These are phyloP conservation scores for Rutstroemia sp. DNA, from an alignment of 2,329 filamentous ascomycete species.

Conservation along the genomic window DNA sequence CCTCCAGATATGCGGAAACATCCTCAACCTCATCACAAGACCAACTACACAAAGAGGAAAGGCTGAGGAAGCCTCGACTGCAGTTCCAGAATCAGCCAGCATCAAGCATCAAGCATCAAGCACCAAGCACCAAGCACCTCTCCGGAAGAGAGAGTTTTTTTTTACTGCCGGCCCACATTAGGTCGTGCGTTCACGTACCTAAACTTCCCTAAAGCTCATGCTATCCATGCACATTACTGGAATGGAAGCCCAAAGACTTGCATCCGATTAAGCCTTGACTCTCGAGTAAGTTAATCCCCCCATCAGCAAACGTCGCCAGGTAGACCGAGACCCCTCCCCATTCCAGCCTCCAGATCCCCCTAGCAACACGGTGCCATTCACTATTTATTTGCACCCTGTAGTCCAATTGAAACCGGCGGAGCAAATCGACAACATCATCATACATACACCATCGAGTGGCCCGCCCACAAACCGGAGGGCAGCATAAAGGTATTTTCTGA, in stretches of 20 bases:
- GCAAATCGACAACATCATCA: background rate
- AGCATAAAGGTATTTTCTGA: background rate
- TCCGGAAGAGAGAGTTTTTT: background rate
- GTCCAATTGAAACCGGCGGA: background rate
- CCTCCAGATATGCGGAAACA: slow-evolving; percentile 3
- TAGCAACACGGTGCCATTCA: slow-evolving; percentile 6
- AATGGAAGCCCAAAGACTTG: slow-evolving; percentile 6
- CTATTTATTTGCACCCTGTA: background rate
- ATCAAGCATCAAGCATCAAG: too few species aligned
- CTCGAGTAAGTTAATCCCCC: background rate
- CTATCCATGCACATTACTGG: background rate
- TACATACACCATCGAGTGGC: background rate
- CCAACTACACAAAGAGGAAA: slow-evolving; percentile 7
- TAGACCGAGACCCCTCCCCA: background rate
- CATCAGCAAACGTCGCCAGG: slow-evolving; percentile 7
- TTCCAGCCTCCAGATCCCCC: background rate
- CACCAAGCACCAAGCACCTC: background rate
- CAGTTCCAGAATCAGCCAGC: background rate
- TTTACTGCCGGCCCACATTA: slow-evolving; percentile 4
- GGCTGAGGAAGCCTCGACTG: background rate
- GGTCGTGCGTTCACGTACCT: background rate
- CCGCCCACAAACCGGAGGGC: too few species aligned
- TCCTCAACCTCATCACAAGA: slow-evolving; percentile 5
- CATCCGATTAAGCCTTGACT: background rate
- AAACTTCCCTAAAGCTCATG: background rate